A percentile compares a stretch with the other conserved stretches of the same genome.
phyloP scores from a whole-genome alignment of 208 protist species.

The Trichomonas gallinae region DNA sequence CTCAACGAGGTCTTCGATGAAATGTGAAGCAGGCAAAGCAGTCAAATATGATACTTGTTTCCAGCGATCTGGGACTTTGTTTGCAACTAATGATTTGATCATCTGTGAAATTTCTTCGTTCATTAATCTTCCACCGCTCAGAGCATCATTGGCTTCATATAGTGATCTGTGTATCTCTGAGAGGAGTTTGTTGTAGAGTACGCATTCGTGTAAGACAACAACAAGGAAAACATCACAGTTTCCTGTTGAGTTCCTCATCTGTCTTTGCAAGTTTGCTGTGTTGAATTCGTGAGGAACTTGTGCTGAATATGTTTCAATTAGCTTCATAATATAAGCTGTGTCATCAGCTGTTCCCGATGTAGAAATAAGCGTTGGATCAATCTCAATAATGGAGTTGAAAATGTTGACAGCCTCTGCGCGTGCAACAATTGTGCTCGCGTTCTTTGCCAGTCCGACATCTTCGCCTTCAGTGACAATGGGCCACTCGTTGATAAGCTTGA shows the following conservation, averaged over 20 bases:
- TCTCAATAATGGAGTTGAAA: neutral
- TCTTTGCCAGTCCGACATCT: neutral
- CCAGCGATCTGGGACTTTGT: constrained; percentile 78
- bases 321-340: neutral
- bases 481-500: neutral
- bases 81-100: constrained; percentile 41
- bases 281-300: neutral
- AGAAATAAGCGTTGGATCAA: neutral
- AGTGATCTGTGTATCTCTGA: constrained; percentile 65
- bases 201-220: constrained; percentile 71
- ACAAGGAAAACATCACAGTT: constrained; percentile 53
- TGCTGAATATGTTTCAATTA: neutral
- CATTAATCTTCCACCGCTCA: constrained; percentile 61
- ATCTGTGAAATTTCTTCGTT: constrained; percentile 52
- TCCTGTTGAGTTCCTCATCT: neutral
- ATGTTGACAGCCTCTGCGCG: neutral
- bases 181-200: constrained; percentile 64
- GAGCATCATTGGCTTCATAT: constrained; percentile 74
- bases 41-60: constrained; percentile 80
- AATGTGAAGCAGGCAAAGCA: constrained; percentile 67
- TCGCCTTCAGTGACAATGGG: neutral
- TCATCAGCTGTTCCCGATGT: neutral
- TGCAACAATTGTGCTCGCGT: neutral
- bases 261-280: neutral
- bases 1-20: constrained; percentile 76